Evolutionary conservation across 768 basidiomycete genomes (phyloP).

Genomic region (Collybiopsis luxurians): DNA sequence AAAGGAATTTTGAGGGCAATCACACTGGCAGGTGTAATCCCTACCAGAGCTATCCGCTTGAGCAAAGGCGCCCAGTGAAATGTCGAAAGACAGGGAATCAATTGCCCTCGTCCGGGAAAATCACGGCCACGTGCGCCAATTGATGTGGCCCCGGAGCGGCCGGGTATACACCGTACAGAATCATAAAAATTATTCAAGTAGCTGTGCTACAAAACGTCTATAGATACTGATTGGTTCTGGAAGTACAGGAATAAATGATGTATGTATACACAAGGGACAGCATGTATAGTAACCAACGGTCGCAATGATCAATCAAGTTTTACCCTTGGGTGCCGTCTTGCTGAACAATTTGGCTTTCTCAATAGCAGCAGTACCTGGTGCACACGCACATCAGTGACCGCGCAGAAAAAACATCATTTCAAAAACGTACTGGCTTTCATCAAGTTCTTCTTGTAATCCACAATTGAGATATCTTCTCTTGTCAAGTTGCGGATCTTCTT

Average conservation of each 20-base stretch:
- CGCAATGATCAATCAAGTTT: constrained; percentile 35
- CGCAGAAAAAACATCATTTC: constrained; percentile 4
- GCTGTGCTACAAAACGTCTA: too few species aligned
- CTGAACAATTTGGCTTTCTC: constrained; percentile 94
- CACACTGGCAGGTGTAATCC: neutral
- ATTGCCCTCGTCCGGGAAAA: neutral
- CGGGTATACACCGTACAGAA: too few species aligned
- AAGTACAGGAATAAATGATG: too few species aligned
- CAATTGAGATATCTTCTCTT: constrained; percentile 85
- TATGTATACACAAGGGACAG: neutral
- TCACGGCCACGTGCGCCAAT: neutral
- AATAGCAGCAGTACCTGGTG: constrained; percentile 73
- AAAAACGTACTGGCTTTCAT: constrained; percentile 62
- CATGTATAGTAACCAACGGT: neutral
- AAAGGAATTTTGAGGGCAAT: neutral
- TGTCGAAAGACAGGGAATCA: neutral
- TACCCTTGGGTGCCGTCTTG: constrained; percentile 74
- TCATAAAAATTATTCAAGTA: too few species aligned
- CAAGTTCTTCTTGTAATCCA: constrained; percentile 90
- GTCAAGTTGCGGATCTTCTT: constrained; percentile 92
- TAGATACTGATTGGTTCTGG: too few species aligned
- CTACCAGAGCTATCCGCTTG: constrained; percentile 1
- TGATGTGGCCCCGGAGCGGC: neutral
- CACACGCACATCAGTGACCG: neutral
- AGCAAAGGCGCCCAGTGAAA: neutral